These are phyloP conservation scores for Neurospora tetraspora DNA, from an alignment of 495 filamentous ascomycete genomes.

Conservation along the genomic window DNA sequence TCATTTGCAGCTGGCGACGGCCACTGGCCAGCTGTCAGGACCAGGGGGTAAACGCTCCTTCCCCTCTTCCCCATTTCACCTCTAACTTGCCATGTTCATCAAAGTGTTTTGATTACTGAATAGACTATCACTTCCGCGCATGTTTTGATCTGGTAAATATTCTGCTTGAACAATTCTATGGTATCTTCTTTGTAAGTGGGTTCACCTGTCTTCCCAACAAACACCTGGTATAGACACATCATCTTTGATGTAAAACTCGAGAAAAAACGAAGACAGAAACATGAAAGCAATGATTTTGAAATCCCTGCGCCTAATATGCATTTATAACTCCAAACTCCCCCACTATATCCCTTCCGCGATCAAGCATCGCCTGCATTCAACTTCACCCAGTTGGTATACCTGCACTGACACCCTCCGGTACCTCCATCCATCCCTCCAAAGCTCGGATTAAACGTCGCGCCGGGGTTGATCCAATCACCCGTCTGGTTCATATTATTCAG, in stretches of 20 bases:
- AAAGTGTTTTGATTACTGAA: no score
- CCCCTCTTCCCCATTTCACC: neutral
- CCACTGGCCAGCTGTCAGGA: neutral
- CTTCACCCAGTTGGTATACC: conserved; percentile 58
- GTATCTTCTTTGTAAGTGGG: neutral
- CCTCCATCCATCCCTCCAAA: conserved; percentile 60
- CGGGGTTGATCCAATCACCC: conserved; percentile 53
- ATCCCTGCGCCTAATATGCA: neutral
- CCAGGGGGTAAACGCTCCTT: neutral
- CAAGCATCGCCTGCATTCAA: conserved; percentile 6
- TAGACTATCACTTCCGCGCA: no score
- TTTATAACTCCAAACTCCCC: neutral
- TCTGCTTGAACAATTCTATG: neutral
- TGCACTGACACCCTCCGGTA: conserved; percentile 61
- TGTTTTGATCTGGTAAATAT: neutral
- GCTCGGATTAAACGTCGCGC: conserved; percentile 22
- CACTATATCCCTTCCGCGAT: neutral
- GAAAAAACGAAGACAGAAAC: neutral
- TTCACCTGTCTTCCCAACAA: neutral
- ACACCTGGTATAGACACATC: neutral
- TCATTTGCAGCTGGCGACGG: neutral
- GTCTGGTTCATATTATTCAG: conserved; percentile 47
- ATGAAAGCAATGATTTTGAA: neutral
- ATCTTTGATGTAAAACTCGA: neutral
- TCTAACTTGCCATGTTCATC: neutral